phyloP scores from a whole-genome alignment of 2,329 filamentous ascomycete species.

The Dryadomyces quercivorus region DNA sequence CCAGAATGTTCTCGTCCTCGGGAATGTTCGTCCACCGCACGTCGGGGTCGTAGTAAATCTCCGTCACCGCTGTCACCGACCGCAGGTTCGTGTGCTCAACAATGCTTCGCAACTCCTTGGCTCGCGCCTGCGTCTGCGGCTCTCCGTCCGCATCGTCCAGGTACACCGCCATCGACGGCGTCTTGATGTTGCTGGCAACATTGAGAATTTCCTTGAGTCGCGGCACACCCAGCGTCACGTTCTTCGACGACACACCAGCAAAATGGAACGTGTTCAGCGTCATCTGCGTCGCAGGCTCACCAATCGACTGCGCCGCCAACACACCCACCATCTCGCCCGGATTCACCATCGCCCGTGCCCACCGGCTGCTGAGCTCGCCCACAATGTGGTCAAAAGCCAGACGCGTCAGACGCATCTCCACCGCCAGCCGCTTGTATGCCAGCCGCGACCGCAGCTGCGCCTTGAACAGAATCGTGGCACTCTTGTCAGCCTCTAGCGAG shows the following conservation, averaged over 20 bases:
- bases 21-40: slow-evolving; percentile 75
- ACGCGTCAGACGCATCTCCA: slow-evolving; percentile 75
- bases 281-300: slow-evolving; percentile 98
- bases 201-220: slow-evolving; percentile 99
- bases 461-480: slow-evolving; percentile 86
- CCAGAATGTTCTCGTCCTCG: slow-evolving; percentile 85
- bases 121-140: slow-evolving; percentile 55
- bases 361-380: slow-evolving; percentile 81
- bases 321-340: slow-evolving; percentile 99
- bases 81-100: slow-evolving; percentile 93
- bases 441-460: slow-evolving; percentile 78
- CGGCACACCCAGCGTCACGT: slow-evolving; percentile 94
- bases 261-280: slow-evolving; percentile 99
- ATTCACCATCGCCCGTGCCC: slow-evolving; percentile 72
- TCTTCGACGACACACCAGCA: slow-evolving; percentile 98
- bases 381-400: slow-evolving; percentile 86
- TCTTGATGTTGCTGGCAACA: slow-evolving; percentile 96
- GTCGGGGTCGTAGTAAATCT: slow-evolving; percentile 96
- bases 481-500: slow-evolving; percentile 75
- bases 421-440: slow-evolving; percentile 85
- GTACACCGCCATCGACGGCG: slow-evolving; percentile 90
- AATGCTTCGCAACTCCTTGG: slow-evolving; percentile 73
- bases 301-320: slow-evolving; percentile 92
- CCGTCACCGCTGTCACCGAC: slow-evolving; percentile 80
- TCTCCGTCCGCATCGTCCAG: slow-evolving; percentile 47